A percentile compares a stretch with the other conserved stretches of the same genome.
Conservation (phyloP, 257 asterid species). For the Anisodus tanguticus region DNA sequence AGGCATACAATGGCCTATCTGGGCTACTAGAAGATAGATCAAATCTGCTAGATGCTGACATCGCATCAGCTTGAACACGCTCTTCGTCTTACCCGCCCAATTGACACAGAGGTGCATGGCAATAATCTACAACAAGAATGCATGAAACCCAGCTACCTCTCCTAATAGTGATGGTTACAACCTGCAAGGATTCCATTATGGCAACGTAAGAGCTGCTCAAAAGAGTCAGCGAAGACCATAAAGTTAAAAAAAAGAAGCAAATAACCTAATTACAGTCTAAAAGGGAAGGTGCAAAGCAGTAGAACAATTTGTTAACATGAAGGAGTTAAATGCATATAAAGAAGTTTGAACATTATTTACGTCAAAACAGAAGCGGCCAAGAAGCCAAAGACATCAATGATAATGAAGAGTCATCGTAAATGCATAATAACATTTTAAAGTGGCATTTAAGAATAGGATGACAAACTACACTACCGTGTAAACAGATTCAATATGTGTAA, state of each 20-base stretch:
- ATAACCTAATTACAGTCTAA: slow-evolving; percentile 1
- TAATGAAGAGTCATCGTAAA: slow-evolving; percentile 24
- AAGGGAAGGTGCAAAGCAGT: neutral
- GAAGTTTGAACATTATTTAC: slow-evolving; percentile 19
- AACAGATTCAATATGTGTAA: neutral
- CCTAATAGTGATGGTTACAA: slow-evolving; percentile 44
- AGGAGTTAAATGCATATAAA: slow-evolving; percentile 16
- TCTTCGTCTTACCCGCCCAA: slow-evolving; percentile 56
- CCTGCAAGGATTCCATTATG: slow-evolving; percentile 43
- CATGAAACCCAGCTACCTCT: slow-evolving; percentile 59
- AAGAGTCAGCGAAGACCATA: neutral
- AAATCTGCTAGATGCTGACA: slow-evolving; percentile 89
- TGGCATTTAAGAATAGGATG: neutral
- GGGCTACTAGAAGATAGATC: slow-evolving; percentile 86
- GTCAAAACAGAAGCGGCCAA: neutral
- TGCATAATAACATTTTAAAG: slow-evolving; percentile 16
- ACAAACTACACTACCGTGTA: neutral
- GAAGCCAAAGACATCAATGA: slow-evolving; percentile 18
- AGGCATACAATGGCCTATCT: slow-evolving; percentile 71
- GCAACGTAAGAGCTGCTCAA: slow-evolving; percentile 25
- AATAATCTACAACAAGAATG: slow-evolving; percentile 47
- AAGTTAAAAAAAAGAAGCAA: neutral
- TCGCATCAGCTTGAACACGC: slow-evolving; percentile 68
- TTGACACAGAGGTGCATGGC: slow-evolving; percentile 83
- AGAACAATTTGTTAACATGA: neutral